A percentile compares a stretch with the other conserved stretches of the same genome.
Evolutionary conservation across 176 grass and related monocot genomes (phyloP).

Genomic region (Aegilops speltoides): DNA sequence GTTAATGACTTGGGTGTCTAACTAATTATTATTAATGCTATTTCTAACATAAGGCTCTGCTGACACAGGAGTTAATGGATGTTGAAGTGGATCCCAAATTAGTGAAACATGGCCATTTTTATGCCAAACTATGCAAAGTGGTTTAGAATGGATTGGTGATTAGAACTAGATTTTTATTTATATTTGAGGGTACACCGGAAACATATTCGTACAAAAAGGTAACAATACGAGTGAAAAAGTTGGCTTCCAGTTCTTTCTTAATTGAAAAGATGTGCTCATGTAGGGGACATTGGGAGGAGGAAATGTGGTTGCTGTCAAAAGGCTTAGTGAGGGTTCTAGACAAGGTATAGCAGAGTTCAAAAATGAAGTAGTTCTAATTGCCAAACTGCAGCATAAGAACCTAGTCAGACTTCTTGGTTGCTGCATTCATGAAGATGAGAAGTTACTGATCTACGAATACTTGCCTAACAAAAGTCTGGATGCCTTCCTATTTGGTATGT

Average conservation of each 20-base stretch:
- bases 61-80: background rate
- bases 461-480: conserved; percentile 38
- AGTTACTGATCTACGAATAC: conserved; percentile 36
- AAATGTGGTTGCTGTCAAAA: conserved; percentile 17
- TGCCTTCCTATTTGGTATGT: conserved; percentile 29
- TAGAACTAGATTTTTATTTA: background rate
- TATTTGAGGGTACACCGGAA: background rate
- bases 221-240: background rate
- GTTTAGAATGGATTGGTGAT: background rate
- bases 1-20: background rate
- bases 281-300: conserved; percentile 11
- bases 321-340: no score
- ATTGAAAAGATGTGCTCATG: background rate
- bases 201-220: background rate
- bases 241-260: background rate
- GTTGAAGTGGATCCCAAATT: background rate
- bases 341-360: no score
- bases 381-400: conserved; percentile 30
- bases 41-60: background rate
- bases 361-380: background rate
- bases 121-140: background rate
- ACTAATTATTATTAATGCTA: background rate
- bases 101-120: background rate
- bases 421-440: conserved; percentile 36
- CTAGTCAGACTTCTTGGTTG: conserved; percentile 35